Base-by-base conservation (phyloP, 352 stramenopile genomes). In the Pythium coloratum region DNA sequence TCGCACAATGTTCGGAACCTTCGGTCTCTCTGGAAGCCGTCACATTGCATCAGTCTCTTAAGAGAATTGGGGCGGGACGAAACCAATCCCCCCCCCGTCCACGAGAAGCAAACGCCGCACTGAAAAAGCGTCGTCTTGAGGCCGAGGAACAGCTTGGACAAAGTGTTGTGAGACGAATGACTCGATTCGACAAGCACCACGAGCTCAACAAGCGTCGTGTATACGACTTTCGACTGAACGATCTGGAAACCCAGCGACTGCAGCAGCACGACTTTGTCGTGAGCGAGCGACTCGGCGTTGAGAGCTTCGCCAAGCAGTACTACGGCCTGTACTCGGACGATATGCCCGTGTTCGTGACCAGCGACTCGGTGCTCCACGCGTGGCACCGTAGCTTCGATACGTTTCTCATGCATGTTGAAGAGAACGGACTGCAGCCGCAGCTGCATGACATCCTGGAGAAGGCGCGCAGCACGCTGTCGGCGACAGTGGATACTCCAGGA, bases 351-450 rank as follows among this genome's bases (percentile, higher is more conserved):
- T 77, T 58, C 40, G 42, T 77, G 33, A 77, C 70, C 6, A 67
- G 54, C 18, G 70, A 77, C 60, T 77, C 70, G 59, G 66, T 77
- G 46, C 62, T 77, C 24, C 66, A 77, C 53, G 70, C 70, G 42
- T 77, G 70, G 70, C 70, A 77, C 46, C 59, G 59, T 47, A 74
- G 66, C 58, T 77, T 77, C 53, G 70, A 77, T 36, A 49, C 70
- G 24, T 72, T 76, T n/a, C 34, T 72, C 0, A 42, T 67, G 0
- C 64, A 72, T 7, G 24, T 76, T 0, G 70, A 76, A 16, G 16
- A 67, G 32, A 12, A 58, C 36, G 55, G 72, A 26, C n/a, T n/a
- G n/a, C n/a, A 61, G 47, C 64, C 64, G 32, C 13, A 67, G 55
- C 36, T 76, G 28, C 14, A 34, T 0, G 51, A 6, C 8, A 32